A percentile compares a stretch with the other conserved stretches of the same genome.
phyloP scores from a whole-genome alignment of 176 grass and related monocot genomes.

The Poa pratensis region DNA sequence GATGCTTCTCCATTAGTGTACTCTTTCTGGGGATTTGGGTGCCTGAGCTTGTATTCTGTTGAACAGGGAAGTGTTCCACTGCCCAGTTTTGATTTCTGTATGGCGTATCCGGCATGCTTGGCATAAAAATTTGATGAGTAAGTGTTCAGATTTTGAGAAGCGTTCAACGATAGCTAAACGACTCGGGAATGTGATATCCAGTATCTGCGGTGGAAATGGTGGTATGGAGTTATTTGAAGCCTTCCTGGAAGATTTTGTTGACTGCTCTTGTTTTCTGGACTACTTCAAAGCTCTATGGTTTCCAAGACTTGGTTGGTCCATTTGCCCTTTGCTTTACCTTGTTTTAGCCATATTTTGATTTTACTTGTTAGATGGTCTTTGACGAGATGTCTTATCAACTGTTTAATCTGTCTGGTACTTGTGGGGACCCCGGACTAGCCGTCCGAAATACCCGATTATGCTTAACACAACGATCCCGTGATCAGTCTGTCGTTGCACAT shows the following conservation, averaged over 20 bases:
- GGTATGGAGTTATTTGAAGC: conserved; percentile 69
- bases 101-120: conserved; percentile 78
- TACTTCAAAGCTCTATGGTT: conserved; percentile 86
- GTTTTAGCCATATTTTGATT: conserved; percentile 29
- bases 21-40: conserved; percentile 14
- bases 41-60: conserved; percentile 37
- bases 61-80: conserved; percentile 77
- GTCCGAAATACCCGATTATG: too few species aligned
- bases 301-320: conserved; percentile 79
- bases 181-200: conserved; percentile 68
- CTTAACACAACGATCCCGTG: too few species aligned
- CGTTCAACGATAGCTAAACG: conserved; percentile 56
- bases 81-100: conserved; percentile 70
- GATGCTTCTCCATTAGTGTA: neutral
- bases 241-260: conserved; percentile 72
- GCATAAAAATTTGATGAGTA: conserved; percentile 71
- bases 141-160: conserved; percentile 66
- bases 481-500: too few species aligned
- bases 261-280: conserved; percentile 71
- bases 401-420: too few species aligned
- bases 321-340: conserved; percentile 24
- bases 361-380: neutral
- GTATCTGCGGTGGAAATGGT: conserved; percentile 57
- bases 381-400: too few species aligned
- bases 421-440: too few species aligned